A percentile compares a stretch with the other conserved stretches of the same genome.
Evolutionary conservation across 164 flowering plant species (phyloP).

Genomic region (Kingdonia uniflora): DNA sequence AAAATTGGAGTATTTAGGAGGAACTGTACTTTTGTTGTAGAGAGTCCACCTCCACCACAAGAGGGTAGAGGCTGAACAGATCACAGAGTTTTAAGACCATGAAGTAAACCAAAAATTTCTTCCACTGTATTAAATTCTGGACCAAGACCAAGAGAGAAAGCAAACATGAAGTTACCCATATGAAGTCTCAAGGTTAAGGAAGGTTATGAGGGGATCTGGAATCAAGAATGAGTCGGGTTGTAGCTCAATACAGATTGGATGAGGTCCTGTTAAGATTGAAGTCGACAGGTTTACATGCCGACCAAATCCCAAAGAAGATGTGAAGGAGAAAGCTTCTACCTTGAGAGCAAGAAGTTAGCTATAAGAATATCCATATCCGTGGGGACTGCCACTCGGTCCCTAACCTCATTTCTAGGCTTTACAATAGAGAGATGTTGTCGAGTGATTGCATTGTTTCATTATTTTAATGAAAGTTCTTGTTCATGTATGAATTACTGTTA

Average conservation of each 20-base stretch:
- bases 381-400: constrained; percentile 54
- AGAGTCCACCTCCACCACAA: too few species aligned
- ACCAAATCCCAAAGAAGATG: constrained; percentile 50
- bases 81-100: too few species aligned
- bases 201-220: constrained; percentile 47
- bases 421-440: constrained; percentile 43
- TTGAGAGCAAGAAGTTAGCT: constrained; percentile 67
- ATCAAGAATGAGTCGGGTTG: constrained; percentile 66
- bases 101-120: too few species aligned
- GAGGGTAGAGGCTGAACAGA: too few species aligned
- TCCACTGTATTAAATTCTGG: too few species aligned
- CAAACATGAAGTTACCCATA: too few species aligned
- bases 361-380: constrained; percentile 66
- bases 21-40: too few species aligned
- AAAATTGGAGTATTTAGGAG: too few species aligned
- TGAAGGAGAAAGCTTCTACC: constrained; percentile 45
- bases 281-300: constrained; percentile 43
- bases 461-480: constrained; percentile 42
- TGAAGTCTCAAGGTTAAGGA: constrained; percentile 42
- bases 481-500: constrained; percentile 59
- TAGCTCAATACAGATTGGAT: constrained; percentile 58
- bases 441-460: constrained; percentile 58
- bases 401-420: constrained; percentile 41
- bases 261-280: constrained; percentile 36
- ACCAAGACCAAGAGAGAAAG: too few species aligned